Evolutionary conservation across 768 basidiomycete species (phyloP).

Genomic region (Termitomyces sp.): DNA sequence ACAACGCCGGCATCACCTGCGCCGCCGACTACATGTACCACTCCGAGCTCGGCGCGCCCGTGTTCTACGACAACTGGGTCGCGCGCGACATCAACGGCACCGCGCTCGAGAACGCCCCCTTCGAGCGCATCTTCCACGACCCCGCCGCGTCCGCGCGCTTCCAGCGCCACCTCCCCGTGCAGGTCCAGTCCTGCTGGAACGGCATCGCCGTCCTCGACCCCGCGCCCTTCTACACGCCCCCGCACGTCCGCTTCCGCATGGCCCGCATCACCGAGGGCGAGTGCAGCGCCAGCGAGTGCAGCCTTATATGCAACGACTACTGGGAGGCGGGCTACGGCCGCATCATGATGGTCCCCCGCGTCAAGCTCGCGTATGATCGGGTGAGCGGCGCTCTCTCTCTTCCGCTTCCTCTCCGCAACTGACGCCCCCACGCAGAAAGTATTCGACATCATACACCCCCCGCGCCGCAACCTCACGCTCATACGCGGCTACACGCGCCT

Average conservation of each 20-base stretch:
- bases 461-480: constrained; percentile 87
- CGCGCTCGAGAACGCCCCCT: constrained; percentile 95
- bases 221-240: constrained; percentile 89
- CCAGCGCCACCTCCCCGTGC: constrained; percentile 88
- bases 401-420: too few species aligned
- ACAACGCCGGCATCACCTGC: constrained; percentile 98
- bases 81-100: constrained; percentile 98
- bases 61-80: constrained; percentile 99
- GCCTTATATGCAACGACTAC: constrained; percentile 97
- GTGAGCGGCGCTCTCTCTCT: constrained; percentile 43
- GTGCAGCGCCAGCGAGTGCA: constrained; percentile 94
- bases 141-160: constrained; percentile 71
- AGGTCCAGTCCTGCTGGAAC: constrained; percentile 99
- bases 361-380: constrained; percentile 93
- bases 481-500: constrained; percentile 91
- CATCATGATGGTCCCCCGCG: constrained; percentile 96
- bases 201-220: constrained; percentile 95
- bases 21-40: constrained; percentile 99
- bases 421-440: constrained; percentile 58
- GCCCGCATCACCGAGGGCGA: constrained; percentile 84
- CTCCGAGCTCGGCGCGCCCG: constrained; percentile 87
- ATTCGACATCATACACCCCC: constrained; percentile 91
- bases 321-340: constrained; percentile 95
- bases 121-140: constrained; percentile 92
- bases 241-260: constrained; percentile 95